Base-by-base conservation (phyloP, 192 early-diverging fungal species). In the Gaertneriomyces sp. region DNA sequence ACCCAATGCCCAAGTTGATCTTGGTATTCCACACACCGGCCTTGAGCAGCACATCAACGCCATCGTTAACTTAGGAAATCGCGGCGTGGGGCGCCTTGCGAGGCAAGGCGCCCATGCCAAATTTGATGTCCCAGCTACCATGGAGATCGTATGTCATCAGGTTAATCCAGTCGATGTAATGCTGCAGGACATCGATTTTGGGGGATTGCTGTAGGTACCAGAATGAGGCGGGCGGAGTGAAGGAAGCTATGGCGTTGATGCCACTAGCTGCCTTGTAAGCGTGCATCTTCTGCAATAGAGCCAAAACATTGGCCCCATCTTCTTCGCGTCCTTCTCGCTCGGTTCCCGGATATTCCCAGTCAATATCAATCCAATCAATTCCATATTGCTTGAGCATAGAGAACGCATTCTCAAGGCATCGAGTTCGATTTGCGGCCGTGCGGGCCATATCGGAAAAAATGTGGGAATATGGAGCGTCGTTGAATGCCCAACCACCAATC, bases 401-500 rank as follows among this genome's bases (percentile, higher is more conserved):
- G 25, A 64, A 12, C 4, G 53, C 42, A 11, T 54, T 42, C 14
- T 38, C 20, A 58, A 64, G 38, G 50, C 51, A 10, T 6, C 4
- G 38, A 0, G 47, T 42, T 42, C 62, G 7, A 45, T 59, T 64
- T 17, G 14, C 62, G 0, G 47, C 12, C 6, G 38, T 40, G 7
- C 50, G n/a, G 25, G 40, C 62, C 50, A 54, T 54, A 38, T 53
- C 42, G 2, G 62, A 64, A 42, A 64, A 64, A n/a, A n/a, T n/a
- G n/a, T n/a, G n/a, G n/a, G n/a, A n/a, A 38, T 46, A 64, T 64
- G 50, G 50, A n/a, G 62, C 50, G 52, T 64, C 53, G n/a, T n/a
- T n/a, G 62, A 64, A 64, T 20, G 16, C 52, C 62, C 62, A 64
- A n/a, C 62, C 62, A 12, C 62, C 62, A 41, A 64, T 64, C 5